Base-by-base conservation (phyloP, 2,329 filamentous ascomycete species). In the Sporothrix curviconia region DNA sequence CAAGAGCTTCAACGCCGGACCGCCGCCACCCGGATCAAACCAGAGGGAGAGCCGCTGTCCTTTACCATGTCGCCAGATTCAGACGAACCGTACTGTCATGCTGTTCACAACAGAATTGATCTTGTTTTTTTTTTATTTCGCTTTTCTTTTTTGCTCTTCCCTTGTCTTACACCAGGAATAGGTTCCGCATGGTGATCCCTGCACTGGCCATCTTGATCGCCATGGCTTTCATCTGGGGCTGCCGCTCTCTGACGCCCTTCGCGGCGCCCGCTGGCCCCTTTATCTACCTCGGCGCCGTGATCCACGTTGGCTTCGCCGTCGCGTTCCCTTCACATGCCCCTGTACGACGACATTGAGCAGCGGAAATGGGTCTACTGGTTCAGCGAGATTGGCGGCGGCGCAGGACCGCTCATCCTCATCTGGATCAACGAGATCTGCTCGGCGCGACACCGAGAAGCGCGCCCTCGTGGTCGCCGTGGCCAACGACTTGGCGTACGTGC, bases 361-460 rank as follows among this genome's bases (percentile, higher is more conserved):
- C 68, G 72, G 6, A 74, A 63, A 57, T 56, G 66, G 2, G 67
- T 74, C 2, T 74, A 71, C 59, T 74, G 70, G 70, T 64, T 74
- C 15, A 68, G 67, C 46, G 62, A 69, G 8, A 68, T 71, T 9
- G 69, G 70, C 0, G 69, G 37, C 17, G 71, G 70, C 17, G 70
- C 71, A 0, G 71, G 71, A 2, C 70, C 71, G 2, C 64, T 72
- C 1, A 72, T 74, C 37, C 57, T 74, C 3, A 74, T 64, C 12
- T 68, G 66, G 66, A 65, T 66, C 30, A 63, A 66, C 49, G 62
- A 59, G 44, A 64, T 68, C 7, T 66, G 65, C 56, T 60, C 63
- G 0, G 49, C 53, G n/a, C 22, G 66, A 68, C 32, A 64, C 62
- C 0, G 66, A 67, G 46, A 66, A 66, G 53, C 58, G 66, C 7